Evolutionary conservation across 331 rosid genomes (phyloP).

Genomic region (Rosa hybrid): DNA sequence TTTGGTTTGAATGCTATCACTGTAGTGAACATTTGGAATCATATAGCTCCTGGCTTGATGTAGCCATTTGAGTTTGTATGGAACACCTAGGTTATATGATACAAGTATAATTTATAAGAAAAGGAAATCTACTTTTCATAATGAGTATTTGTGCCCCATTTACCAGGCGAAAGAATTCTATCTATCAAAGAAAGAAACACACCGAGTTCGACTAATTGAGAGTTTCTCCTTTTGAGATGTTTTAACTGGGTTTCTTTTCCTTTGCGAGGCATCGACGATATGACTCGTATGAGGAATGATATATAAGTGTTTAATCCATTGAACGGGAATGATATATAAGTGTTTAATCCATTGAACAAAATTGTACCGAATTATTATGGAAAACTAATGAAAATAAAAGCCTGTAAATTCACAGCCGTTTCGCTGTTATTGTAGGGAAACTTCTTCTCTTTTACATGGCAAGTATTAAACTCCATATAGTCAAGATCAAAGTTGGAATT

Average conservation of each 20-base stretch:
- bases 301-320: too few relatives aligned
- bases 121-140: background rate
- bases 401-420: background rate
- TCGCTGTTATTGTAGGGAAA: background rate
- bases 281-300: too few relatives aligned
- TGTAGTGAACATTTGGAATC: background rate
- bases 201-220: too few relatives aligned
- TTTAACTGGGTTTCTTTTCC: too few relatives aligned
- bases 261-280: too few relatives aligned
- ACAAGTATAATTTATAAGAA: background rate
- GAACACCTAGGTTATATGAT: conserved; percentile 4
- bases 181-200: too few relatives aligned
- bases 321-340: background rate
- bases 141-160: background rate
- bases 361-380: background rate
- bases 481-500: background rate
- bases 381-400: background rate
- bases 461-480: background rate
- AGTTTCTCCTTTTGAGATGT: too few relatives aligned
- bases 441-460: background rate
- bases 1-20: background rate
- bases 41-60: background rate
- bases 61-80: conserved; percentile 7
- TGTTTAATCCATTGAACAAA: background rate
- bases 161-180: too few relatives aligned